A percentile compares a stretch with the other conserved stretches of the same genome.
phyloP scores from a whole-genome alignment of 371 early-diverging fungal species.

The Syncephalastrum monosporum region DNA sequence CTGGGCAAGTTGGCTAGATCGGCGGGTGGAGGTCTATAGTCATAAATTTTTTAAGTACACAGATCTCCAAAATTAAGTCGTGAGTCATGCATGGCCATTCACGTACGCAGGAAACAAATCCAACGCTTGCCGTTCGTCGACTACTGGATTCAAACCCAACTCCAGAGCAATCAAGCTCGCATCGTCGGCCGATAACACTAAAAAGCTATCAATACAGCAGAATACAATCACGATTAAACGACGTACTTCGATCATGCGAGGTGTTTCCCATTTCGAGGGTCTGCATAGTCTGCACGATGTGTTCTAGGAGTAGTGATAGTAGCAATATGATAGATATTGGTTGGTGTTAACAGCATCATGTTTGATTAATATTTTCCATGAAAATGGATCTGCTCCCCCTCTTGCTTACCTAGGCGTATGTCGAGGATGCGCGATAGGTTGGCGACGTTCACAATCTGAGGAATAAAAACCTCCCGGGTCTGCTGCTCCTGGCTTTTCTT shows the following conservation, averaged over 20 bases:
- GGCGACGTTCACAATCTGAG: slow-evolving; percentile 80
- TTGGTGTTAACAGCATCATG: too few species aligned
- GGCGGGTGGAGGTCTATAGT: slow-evolving; percentile 54
- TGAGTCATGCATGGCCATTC: neutral
- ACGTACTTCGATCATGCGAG: slow-evolving; percentile 64
- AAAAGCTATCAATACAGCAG: neutral
- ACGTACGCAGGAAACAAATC: slow-evolving; percentile 62
- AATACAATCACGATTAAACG: neutral
- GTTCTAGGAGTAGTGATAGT: slow-evolving; percentile 29
- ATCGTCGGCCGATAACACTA: slow-evolving; percentile 80
- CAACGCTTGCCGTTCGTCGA: slow-evolving; percentile 55
- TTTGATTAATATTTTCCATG: too few species aligned
- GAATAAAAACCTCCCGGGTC: slow-evolving; percentile 73
- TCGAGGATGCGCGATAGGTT: slow-evolving; percentile 79
- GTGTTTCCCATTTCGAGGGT: slow-evolving; percentile 76
- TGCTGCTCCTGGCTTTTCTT: slow-evolving; percentile 11
- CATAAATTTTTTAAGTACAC: too few species aligned
- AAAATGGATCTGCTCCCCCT: neutral
- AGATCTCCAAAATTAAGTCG: neutral
- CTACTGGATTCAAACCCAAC: slow-evolving; percentile 81
- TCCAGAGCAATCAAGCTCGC: slow-evolving; percentile 86
- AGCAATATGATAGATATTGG: neutral
- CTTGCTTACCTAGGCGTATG: slow-evolving; percentile 57
- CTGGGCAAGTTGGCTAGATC: slow-evolving; percentile 69
- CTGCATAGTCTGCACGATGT: slow-evolving; percentile 67